These are phyloP conservation scores for Cystobasidium sp. DNA, from an alignment of 1,284 basidiomycete species.

Conservation along the genomic window DNA sequence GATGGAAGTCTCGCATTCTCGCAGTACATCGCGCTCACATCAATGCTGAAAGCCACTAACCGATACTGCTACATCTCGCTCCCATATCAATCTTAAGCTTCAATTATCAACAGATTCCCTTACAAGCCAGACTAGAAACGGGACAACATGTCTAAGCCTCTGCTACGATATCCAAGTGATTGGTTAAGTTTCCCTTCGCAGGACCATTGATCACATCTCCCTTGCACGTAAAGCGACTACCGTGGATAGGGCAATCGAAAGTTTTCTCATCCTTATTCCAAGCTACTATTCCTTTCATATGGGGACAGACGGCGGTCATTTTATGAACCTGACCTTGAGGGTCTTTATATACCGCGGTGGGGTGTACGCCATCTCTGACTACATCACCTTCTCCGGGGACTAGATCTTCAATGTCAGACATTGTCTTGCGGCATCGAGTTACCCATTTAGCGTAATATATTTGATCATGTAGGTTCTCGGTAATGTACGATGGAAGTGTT, in stretches of 20 bases:
- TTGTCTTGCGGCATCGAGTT: constrained; percentile 22
- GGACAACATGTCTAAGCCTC: background rate
- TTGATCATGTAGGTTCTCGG: constrained; percentile 24
- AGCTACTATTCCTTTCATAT: constrained; percentile 20
- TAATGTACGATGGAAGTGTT: constrained; percentile 7
- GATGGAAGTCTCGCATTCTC: too few species aligned
- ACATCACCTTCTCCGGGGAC: constrained; percentile 32
- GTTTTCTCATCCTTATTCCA: constrained; percentile 33
- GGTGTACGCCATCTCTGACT: constrained; percentile 27
- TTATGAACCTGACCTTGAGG: constrained; percentile 24
- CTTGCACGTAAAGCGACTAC: constrained; percentile 18
- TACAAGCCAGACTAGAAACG: too few species aligned
- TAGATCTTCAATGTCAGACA: constrained; percentile 30
- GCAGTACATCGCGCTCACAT: too few species aligned
- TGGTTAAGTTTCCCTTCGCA: constrained; percentile 22
- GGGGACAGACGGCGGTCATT: constrained; percentile 29
- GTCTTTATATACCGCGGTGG: constrained; percentile 26
- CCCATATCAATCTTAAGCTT: too few species aligned
- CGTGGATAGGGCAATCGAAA: constrained; percentile 27
- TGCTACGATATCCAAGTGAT: constrained; percentile 11
- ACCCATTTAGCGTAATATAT: constrained; percentile 28
- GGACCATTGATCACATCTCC: constrained; percentile 27
- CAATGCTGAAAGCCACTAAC: too few species aligned
- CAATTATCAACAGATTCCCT: too few species aligned
- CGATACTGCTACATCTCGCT: too few species aligned